Base-by-base conservation (phyloP, 2,329 filamentous ascomycete genomes). In the Fusarium annulatum region DNA sequence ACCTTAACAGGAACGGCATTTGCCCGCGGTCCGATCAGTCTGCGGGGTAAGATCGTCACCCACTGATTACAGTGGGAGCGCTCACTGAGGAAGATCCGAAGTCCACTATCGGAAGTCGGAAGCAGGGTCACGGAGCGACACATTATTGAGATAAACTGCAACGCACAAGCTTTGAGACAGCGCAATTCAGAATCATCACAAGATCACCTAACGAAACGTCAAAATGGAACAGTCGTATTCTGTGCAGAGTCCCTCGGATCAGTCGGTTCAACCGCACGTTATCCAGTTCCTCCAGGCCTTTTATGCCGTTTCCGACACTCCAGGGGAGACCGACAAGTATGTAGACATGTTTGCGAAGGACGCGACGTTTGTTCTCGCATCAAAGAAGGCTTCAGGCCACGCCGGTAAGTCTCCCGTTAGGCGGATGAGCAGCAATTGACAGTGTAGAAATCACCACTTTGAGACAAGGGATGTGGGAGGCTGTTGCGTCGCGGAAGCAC, bases 391-490 rank as follows among this genome's bases (percentile, higher is more conserved):
- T 7, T 64, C 55, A 18, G 71, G 71, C 0, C 71, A 69, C 15
- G 11, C 46, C 19, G 71, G 71, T 74, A 48, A 26, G 67, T 30
- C 2, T 7, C 2, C 1, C 7, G 9, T 11, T 1, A 14, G 4
- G 21, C 7, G 21, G 11, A 3, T 0, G 7, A 5, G 4, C 15
- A 33, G 12, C 5, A 15, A 36, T 39, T 74, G 9, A 74, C 46
- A 2, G 7, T 34, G 21, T 26, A 73, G 71, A 74, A 68, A 74
- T 74, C 11, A 69, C 67, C 1, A 46, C 71, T 0, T 11, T 74
- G n/a, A 52, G 71, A 51, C 45, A 74, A 46, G 64, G 71, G 2
- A 74, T 74, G 71, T 74, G 71, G 71, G 71, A 74, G 51, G 68
- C 71, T 9, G 71, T 74, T 4, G 64, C 67, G n/a, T 56, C 68